Evolutionary conservation across 2,329 filamentous ascomycete genomes (phyloP), one percentile per base, ranked within the genome.

Genomic region (Clonostachys rhizophaga): DNA sequence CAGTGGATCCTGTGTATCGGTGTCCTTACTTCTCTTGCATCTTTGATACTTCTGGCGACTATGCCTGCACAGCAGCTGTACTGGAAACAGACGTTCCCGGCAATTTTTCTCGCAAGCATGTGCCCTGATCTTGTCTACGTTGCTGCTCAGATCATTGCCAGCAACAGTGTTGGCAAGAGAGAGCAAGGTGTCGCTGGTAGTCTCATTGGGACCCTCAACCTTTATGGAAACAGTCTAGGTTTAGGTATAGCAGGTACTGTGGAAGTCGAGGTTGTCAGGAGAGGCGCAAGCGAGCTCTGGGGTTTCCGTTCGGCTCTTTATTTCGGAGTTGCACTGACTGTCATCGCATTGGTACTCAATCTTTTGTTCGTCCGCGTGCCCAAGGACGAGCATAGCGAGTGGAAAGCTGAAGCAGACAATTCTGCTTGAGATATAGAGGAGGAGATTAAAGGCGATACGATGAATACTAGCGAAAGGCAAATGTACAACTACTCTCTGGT

Each of bases 61-160:
- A 69, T 74, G 58, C 72, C 72, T 0, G 57, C 61, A 6, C 61
- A 73, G 2, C 70, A 75, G 49, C 64, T 56, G 0, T 78, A 59
- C 33, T 63, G 60, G 60, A 48, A 52, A 65, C 65, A 69, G 47
- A 52, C 59, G 0, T 78, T 78, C 44, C 70, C 67, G 1, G 62
- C 66, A 1, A 55, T 57, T 36, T 2, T 66, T 1, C 34, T 70
- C 2, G 52, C 53, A 6, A 54, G 61, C 3, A 70, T 53, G 37
- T 73, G 70, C 33, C 72, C 73, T 0, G 76, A 79, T 49, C 68
- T 79, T 4, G 65, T 76, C 7, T 77, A 70, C 46, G 70, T 73
- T 0, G 72, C 72, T 0, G 73, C 73, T 0, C 73, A 79, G 49
- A 74, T 80, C 6, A 76, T 79, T 47, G 72, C 75, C 0, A 78